Conservation (phyloP, 164 flowering plant genomes). For the Aristolochia californica region DNA sequence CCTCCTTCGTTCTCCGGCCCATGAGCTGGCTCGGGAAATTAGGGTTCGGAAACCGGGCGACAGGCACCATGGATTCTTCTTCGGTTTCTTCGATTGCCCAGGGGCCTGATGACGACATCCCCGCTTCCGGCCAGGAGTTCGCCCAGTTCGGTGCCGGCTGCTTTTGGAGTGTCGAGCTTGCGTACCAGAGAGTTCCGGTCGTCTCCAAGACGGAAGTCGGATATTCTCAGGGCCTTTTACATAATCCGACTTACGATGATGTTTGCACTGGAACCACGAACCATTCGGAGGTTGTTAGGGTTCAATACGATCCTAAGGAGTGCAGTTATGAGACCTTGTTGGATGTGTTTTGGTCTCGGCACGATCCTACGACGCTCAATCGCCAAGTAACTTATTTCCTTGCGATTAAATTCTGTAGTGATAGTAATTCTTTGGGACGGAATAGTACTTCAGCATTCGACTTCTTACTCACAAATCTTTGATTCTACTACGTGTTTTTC, state of each 20-base stretch:
- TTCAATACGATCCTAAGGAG: slow-evolving; percentile 72
- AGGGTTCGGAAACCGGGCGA: slow-evolving; percentile 2
- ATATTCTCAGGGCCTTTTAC: slow-evolving; percentile 55
- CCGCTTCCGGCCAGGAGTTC: slow-evolving; percentile 64
- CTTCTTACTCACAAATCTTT: neutral
- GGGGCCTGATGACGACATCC: slow-evolving; percentile 69
- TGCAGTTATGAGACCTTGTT: slow-evolving; percentile 56
- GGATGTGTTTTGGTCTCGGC: slow-evolving; percentile 68
- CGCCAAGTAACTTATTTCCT: slow-evolving; percentile 42
- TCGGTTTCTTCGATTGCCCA: slow-evolving; percentile 26
- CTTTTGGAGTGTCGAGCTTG: slow-evolving; percentile 90
- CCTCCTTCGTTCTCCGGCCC: neutral
- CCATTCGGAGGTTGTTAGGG: slow-evolving; percentile 83
- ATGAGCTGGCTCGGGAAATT: slow-evolving; percentile 7
- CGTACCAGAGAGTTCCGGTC: slow-evolving; percentile 73
- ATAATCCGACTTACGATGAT: slow-evolving; percentile 66
- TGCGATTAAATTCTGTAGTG: neutral
- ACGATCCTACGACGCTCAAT: slow-evolving; percentile 84
- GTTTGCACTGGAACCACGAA: slow-evolving; percentile 62
- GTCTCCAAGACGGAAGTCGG: slow-evolving; percentile 85
- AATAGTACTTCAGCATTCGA: neutral
- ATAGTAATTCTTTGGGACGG: neutral
- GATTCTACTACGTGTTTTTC: too few species aligned
- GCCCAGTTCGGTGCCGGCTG: slow-evolving; percentile 84
- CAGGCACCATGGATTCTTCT: neutral